Evolutionary conservation across 495 filamentous ascomycete genomes (phyloP), one percentile per base, ranked within the genome.

Genomic region (Penicillium waksmanii): DNA sequence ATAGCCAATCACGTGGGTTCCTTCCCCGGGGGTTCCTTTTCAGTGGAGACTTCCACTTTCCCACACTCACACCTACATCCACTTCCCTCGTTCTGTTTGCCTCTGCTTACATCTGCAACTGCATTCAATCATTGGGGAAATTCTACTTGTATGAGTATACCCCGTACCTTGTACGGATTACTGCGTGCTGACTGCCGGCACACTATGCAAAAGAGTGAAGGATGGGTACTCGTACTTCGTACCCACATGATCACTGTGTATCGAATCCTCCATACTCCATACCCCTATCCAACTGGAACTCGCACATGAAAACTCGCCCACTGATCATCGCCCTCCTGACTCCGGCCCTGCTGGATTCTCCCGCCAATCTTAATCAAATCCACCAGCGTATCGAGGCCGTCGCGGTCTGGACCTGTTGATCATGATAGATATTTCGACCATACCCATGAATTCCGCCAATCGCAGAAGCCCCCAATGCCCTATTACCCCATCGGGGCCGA

Each of bases 351-450:
- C 21, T 15, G 19, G 18, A 31, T 25, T 50, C 44, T 33, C 53
- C 21, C 48, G 53, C 19, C 57, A 53, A 68, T 68, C 63, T 36
- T 18, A 60, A 66, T 68, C 23, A 66, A 68, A 68, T 44, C 31
- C 57, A 38, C 42, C 48, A 36, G 51, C 8, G 9, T 33, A 19
- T 25, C 34, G 19, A 4, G 11, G n/a, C 19, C 38, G n/a, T 15
- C n/a, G 17, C 38, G 43, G 23, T 68, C 63, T 63, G 50, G 63
- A 34, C 59, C 55, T 47, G 66, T 55, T 68, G 66, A 68, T 66
- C 66, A 35, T 17, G 49, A 36, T 47, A 36, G 47, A 51, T 27
- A 18, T 43, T 35, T 47, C 19, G 10, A n/a, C 21, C 46, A 7
- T 48, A 27, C 6, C 18, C n/a, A 43, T 43, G 12, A 18, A 6